Conservation (phyloP, 2,329 filamentous ascomycete species). For the Fusarium stilboides region DNA sequence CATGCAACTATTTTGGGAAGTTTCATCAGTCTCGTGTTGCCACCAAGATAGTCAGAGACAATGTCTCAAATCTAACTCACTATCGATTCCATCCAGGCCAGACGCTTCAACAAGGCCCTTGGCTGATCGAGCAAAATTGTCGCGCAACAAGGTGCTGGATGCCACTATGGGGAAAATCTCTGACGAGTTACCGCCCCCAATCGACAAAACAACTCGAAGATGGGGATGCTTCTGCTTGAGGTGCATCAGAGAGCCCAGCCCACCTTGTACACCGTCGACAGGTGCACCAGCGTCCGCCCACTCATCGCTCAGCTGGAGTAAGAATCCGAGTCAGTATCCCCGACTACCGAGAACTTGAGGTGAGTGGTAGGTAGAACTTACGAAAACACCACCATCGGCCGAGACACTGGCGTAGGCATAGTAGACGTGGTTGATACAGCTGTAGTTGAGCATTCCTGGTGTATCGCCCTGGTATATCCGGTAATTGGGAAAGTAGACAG, state of each 20-base stretch:
- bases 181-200: slow-evolving; percentile 78
- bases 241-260: slow-evolving; percentile 79
- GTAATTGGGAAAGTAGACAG: slow-evolving; percentile 88
- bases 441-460: slow-evolving; percentile 80
- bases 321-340: slow-evolving; percentile 48
- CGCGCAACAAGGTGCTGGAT: slow-evolving; percentile 69
- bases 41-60: background rate
- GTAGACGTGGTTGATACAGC: slow-evolving; percentile 85
- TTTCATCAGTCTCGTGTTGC: slow-evolving; percentile 26
- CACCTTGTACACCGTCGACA: slow-evolving; percentile 80
- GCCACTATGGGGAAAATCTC: slow-evolving; percentile 79
- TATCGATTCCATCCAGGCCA: slow-evolving; percentile 75
- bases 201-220: slow-evolving; percentile 82
- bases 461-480: slow-evolving; percentile 80
- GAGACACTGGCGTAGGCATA: slow-evolving; percentile 86
- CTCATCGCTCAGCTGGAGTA: slow-evolving; percentile 79
- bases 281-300: slow-evolving; percentile 81
- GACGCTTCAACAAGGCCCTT: slow-evolving; percentile 78
- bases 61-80: slow-evolving; percentile 60
- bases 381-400: slow-evolving; percentile 81
- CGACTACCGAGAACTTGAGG: slow-evolving; percentile 20
- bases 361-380: slow-evolving; percentile 61
- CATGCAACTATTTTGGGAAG: slow-evolving; percentile 75
- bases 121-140: slow-evolving; percentile 80
- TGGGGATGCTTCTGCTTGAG: slow-evolving; percentile 80